A percentile compares a stretch with the other conserved stretches of the same genome.
phyloP scores from a whole-genome alignment of 192 early-diverging fungal genomes.

The Coemansia sp. region DNA sequence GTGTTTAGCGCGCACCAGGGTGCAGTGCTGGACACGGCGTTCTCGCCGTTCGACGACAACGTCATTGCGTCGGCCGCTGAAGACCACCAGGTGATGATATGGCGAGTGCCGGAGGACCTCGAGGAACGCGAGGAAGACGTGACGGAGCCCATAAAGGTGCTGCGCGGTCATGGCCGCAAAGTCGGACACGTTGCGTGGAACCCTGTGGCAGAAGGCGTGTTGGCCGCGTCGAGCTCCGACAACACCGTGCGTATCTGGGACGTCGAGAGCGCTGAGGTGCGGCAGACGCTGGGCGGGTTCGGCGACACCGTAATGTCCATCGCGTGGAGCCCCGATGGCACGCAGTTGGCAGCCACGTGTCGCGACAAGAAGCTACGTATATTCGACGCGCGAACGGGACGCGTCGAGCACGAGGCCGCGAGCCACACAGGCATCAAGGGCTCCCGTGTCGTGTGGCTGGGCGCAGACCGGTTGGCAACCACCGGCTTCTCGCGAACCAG shows the following conservation, averaged over 20 bases:
- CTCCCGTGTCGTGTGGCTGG: constrained; percentile 89
- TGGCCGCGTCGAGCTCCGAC: constrained; percentile 87
- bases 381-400: constrained; percentile 87
- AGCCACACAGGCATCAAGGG: constrained; percentile 98
- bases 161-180: constrained; percentile 86
- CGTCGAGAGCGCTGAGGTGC: constrained; percentile 77
- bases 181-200: constrained; percentile 99
- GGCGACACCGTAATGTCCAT: constrained; percentile 90
- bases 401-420: constrained; percentile 70
- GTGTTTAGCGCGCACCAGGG: constrained; percentile 92
- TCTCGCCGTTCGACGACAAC: constrained; percentile 97
- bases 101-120: constrained; percentile 85
- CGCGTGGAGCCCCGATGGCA: constrained; percentile 86
- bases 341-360: constrained; percentile 82
- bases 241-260: constrained; percentile 93
- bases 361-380: constrained; percentile 96
- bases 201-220: constrained; percentile 90
- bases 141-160: constrained; percentile 73
- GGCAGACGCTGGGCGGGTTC: constrained; percentile 79
- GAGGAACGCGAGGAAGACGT: constrained; percentile 69
- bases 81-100: constrained; percentile 91
- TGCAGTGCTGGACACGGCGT: constrained; percentile 96
- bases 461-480: constrained; percentile 78
- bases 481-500: constrained; percentile 93
- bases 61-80: constrained; percentile 87